A percentile compares a stretch with the other conserved stretches of the same genome.
These are phyloP conservation scores for Salvia rosmarinus DNA, from an alignment of 257 asterid genomes.

Conservation along the genomic window DNA sequence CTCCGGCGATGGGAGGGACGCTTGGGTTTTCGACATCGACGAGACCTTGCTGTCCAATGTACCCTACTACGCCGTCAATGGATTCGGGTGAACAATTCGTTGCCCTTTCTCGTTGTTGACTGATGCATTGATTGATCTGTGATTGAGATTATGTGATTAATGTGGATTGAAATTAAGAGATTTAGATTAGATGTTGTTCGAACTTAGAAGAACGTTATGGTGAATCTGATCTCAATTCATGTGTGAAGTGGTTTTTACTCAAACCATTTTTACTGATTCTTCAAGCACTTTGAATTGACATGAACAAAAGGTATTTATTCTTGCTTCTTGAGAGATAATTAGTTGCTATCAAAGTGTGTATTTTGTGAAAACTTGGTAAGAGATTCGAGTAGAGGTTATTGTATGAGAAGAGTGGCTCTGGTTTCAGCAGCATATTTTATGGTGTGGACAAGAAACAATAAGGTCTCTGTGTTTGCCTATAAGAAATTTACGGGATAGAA, in stretches of 20 bases:
- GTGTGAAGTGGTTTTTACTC: neutral
- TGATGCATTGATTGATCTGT: neutral
- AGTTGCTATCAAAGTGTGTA: neutral
- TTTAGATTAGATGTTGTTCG: neutral
- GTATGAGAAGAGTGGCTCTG: neutral
- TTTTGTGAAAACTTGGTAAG: neutral
- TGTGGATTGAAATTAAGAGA: neutral
- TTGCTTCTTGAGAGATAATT: slow-evolving; percentile 5
- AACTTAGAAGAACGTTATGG: no score
- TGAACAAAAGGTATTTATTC: neutral
- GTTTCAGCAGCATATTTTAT: neutral
- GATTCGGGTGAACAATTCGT: slow-evolving; percentile 61
- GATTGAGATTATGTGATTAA: neutral
- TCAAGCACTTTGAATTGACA: neutral
- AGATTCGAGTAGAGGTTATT: neutral
- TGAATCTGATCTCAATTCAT: no score
- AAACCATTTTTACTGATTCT: neutral
- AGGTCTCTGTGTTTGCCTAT: neutral
- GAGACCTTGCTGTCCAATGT: slow-evolving; percentile 83
- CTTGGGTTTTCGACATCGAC: slow-evolving; percentile 89
- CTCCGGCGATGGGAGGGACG: slow-evolving; percentile 63
- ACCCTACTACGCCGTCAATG: slow-evolving; percentile 69
- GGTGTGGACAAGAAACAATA: neutral
- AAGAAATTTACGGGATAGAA: neutral
- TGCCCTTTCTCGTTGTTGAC: neutral